Evolutionary conservation across 2,329 filamentous ascomycete species (phyloP).

Genomic region (Cadophora sp.): DNA sequence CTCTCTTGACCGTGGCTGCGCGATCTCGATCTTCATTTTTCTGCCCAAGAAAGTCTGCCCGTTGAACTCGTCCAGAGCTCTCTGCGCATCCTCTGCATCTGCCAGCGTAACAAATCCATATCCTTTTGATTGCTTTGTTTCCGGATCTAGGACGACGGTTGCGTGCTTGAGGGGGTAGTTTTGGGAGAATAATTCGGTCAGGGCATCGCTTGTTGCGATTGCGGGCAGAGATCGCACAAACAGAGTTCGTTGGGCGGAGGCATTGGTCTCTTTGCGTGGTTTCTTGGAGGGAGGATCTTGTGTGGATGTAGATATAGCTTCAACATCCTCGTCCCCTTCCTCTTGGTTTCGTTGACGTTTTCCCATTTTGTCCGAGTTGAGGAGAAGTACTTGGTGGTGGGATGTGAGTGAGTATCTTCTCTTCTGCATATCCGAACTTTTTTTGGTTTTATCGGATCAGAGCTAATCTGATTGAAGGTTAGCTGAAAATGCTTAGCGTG

Average conservation of each 20-base stretch:
- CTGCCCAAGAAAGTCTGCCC: conserved; percentile 79
- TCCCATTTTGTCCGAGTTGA: conserved; percentile 27
- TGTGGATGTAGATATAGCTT: conserved; percentile 28
- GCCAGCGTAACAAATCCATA: conserved; percentile 98
- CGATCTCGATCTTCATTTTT: conserved; percentile 85
- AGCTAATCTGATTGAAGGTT: neutral
- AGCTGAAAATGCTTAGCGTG: neutral
- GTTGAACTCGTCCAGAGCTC: conserved; percentile 82
- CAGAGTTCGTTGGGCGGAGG: conserved; percentile 66
- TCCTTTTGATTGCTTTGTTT: conserved; percentile 86
- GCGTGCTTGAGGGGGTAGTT: conserved; percentile 96
- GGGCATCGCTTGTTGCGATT: conserved; percentile 77
- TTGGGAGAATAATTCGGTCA: conserved; percentile 92
- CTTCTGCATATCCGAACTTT: conserved; percentile 22
- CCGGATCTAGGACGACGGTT: conserved; percentile 85
- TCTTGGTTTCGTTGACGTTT: conserved; percentile 41
- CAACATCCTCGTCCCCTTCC: conserved; percentile 32
- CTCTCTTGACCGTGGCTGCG: conserved; percentile 81
- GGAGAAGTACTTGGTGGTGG: neutral
- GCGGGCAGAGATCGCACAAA: conserved; percentile 89
- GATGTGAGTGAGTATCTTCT: conserved; percentile 11
- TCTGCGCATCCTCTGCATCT: conserved; percentile 86
- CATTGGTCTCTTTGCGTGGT: conserved; percentile 61
- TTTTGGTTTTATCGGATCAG: conserved; percentile 8
- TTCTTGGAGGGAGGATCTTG: conserved; percentile 56